A percentile compares a stretch with the other conserved stretches of the same genome.
phyloP scores from a whole-genome alignment of 192 early-diverging fungal species.

The Coemansia sp. region DNA sequence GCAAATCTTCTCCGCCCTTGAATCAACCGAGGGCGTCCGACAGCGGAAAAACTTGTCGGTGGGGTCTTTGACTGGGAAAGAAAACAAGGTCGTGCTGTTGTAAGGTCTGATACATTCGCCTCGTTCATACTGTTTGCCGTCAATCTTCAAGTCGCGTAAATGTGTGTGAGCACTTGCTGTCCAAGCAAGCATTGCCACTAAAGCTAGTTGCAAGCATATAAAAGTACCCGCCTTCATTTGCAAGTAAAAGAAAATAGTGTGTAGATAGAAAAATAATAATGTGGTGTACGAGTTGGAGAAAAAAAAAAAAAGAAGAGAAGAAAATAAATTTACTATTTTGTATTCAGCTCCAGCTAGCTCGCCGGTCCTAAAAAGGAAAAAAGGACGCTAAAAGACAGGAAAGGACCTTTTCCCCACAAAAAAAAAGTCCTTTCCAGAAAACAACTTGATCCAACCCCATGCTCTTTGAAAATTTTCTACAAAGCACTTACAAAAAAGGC shows the following conservation, averaged over 20 bases:
- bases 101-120: slow-evolving; percentile 3
- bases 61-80: not conserved
- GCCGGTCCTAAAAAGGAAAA: not conserved
- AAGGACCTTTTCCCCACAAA: not conserved
- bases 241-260: not conserved
- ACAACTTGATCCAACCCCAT: not conserved
- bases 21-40: not conserved
- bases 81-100: not conserved
- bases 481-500: not conserved
- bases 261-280: not conserved
- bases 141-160: slow-evolving; percentile 10
- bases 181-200: not conserved
- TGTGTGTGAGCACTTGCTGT: slow-evolving; percentile 2
- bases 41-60: slow-evolving; percentile 1
- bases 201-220: not conserved
- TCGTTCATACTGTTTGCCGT: not conserved
- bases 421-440: not conserved
- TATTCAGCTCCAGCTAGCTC: not conserved
- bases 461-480: slow-evolving; percentile 3
- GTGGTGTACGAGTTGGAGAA: not conserved
- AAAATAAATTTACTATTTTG: not conserved
- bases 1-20: slow-evolving; percentile 2
- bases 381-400: not conserved
- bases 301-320: slow-evolving; percentile 2
- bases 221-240: slow-evolving; percentile 3